A percentile compares a stretch with the other conserved stretches of the same genome.
Conservation (phyloP, 1,139 yeast genomes). For the Hemisphaericaspora xylofermentans region DNA sequence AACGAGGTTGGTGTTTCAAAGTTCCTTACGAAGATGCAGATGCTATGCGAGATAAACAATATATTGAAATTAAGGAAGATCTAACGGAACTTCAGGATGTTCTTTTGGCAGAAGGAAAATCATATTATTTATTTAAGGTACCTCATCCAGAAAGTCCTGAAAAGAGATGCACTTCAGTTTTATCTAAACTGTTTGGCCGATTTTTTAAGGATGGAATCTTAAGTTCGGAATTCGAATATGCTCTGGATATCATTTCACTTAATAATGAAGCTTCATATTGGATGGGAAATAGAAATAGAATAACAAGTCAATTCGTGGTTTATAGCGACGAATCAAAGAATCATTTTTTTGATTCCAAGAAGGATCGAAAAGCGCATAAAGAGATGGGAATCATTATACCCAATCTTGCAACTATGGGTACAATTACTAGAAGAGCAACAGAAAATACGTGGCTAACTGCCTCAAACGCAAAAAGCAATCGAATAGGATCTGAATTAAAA, state of each 20-base stretch:
- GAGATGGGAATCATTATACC: conserved; percentile 80
- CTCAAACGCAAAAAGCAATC: conserved; percentile 78
- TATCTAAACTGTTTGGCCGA: conserved; percentile 72
- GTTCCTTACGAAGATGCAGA: conserved; percentile 44
- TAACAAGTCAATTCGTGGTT: conserved; percentile 82
- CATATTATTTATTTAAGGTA: conserved; percentile 56
- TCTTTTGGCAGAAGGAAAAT: conserved; percentile 23
- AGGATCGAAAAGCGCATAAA: conserved; percentile 22
- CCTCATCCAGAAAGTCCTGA: conserved; percentile 89
- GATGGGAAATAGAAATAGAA: conserved; percentile 87
- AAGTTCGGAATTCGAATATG: conserved; percentile 69
- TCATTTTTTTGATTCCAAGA: conserved; percentile 25
- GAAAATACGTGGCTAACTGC: conserved; percentile 98
- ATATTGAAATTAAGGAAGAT: conserved; percentile 39
- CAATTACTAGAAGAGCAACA: conserved; percentile 93
- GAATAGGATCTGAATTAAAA: conserved; percentile 93
- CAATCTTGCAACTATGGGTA: conserved; percentile 87
- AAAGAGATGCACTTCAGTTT: conserved; percentile 71
- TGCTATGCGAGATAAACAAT: conserved; percentile 51
- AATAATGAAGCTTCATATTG: conserved; percentile 87
- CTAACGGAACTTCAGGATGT: conserved; percentile 21
- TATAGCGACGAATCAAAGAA: conserved; percentile 33
- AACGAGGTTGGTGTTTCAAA: conserved; percentile 87
- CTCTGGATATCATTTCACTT: conserved; percentile 72
- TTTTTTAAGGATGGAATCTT: conserved; percentile 74